These are phyloP conservation scores for Cladosporium colombiae DNA, from an alignment of 2,329 filamentous ascomycete species.

Conservation along the genomic window DNA sequence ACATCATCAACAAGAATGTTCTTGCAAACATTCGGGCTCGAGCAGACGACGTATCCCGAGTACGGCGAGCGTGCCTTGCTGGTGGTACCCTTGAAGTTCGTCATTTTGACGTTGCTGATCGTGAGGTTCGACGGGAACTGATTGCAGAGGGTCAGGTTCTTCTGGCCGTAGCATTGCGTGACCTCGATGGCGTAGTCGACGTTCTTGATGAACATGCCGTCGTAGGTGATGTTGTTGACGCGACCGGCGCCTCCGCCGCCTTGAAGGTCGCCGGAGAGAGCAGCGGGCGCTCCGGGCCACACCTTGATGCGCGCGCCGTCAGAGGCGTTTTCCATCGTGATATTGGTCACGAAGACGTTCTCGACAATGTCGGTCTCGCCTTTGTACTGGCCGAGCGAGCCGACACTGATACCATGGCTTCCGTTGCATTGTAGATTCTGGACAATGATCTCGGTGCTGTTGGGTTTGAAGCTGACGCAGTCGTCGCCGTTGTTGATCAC, in stretches of 20 bases:
- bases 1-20: slow-evolving; percentile 48
- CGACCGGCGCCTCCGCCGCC: slow-evolving; percentile 65
- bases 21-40: slow-evolving; percentile 47
- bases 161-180: slow-evolving; percentile 67
- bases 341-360: slow-evolving; percentile 58
- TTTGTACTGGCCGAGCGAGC: slow-evolving; percentile 67
- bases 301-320: slow-evolving; percentile 74
- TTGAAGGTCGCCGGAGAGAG: slow-evolving; percentile 61
- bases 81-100: slow-evolving; percentile 58
- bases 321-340: slow-evolving; percentile 45
- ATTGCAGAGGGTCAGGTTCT: slow-evolving; percentile 62
- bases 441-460: slow-evolving; percentile 67
- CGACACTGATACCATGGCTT: slow-evolving; percentile 72
- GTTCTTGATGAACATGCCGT: slow-evolving; percentile 60
- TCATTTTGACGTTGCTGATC: slow-evolving; percentile 58
- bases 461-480: slow-evolving; percentile 74
- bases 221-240: slow-evolving; percentile 68
- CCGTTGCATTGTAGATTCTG: slow-evolving; percentile 69
- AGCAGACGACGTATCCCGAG: slow-evolving; percentile 48
- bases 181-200: slow-evolving; percentile 67
- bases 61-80: slow-evolving; percentile 46
- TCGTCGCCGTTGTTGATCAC: slow-evolving; percentile 67
- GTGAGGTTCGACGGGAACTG: slow-evolving; percentile 58
- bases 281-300: slow-evolving; percentile 62
- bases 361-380: slow-evolving; percentile 66